Evolutionary conservation across 176 grass and related monocot genomes (phyloP).

Genomic region (Saccharum officinarum): DNA sequence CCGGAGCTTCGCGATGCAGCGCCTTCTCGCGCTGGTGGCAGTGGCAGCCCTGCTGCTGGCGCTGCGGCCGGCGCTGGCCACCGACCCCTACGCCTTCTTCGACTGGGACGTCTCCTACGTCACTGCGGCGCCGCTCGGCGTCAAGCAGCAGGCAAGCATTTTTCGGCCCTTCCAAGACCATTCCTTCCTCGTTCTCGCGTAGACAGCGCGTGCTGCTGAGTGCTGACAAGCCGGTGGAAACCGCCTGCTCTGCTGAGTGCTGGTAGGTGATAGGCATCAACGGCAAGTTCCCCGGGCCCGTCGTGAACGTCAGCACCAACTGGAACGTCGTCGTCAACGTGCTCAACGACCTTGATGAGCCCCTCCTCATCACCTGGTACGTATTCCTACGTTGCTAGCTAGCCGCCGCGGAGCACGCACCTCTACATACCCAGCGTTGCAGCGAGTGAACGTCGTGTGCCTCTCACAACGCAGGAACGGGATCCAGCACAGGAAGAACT

Average conservation of each 20-base stretch:
- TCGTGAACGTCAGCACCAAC: conserved; percentile 81
- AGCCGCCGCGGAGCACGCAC: no score
- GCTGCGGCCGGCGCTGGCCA: conserved; percentile 34
- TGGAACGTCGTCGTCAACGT: conserved; percentile 93
- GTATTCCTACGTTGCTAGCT: neutral
- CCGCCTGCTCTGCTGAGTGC: neutral
- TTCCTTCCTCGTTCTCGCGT: neutral
- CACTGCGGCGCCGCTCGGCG: conserved; percentile 72
- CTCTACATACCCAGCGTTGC: neutral
- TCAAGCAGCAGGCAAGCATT: conserved; percentile 68
- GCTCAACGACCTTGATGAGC: conserved; percentile 84
- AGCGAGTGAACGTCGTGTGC: neutral
- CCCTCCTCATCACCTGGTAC: conserved; percentile 81
- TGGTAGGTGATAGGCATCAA: conserved; percentile 84
- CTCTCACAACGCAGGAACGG: conserved; percentile 59
- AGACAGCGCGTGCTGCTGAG: neutral
- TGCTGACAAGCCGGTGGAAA: neutral
- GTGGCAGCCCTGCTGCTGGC: neutral
- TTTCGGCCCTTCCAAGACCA: neutral
- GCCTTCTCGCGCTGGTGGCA: conserved; percentile 1
- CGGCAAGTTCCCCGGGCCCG: conserved; percentile 72
- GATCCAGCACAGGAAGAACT: conserved; percentile 88
- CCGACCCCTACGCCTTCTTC: conserved; percentile 72
- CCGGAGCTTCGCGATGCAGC: conserved; percentile 24
- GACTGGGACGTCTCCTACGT: conserved; percentile 91